Conservation (phyloP, 306 rosid genomes). For the Datisca glomerata region DNA sequence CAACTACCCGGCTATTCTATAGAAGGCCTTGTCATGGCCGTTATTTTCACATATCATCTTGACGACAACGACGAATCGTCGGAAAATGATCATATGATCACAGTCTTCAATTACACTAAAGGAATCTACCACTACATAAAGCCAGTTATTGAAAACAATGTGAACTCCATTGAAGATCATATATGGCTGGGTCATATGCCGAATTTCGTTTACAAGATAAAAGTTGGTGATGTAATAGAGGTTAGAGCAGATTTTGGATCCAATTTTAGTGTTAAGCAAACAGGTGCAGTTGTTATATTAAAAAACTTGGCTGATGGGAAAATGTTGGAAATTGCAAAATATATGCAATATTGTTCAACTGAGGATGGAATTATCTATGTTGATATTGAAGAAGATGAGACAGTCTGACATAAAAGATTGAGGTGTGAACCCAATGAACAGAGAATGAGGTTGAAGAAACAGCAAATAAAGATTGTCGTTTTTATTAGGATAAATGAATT, state of each 20-base stretch:
- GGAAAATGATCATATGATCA: not conserved
- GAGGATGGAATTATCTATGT: too few relatives aligned
- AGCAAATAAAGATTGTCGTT: too few relatives aligned
- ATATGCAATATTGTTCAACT: too few relatives aligned
- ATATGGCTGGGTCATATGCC: conserved; percentile 16
- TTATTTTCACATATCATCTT: conserved; percentile 6
- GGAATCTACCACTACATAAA: not conserved
- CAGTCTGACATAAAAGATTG: too few relatives aligned
- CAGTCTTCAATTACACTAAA: conserved; percentile 7
- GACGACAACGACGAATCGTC: not conserved
- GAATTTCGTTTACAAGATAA: conserved; percentile 3
- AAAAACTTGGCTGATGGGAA: not conserved
- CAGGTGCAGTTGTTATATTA: conserved; percentile 2
- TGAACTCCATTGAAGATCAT: conserved; percentile 6
- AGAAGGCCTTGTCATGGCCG: conserved; percentile 3
- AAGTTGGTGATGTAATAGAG: conserved; percentile 12
- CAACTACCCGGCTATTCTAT: not conserved
- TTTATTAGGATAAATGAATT: too few relatives aligned
- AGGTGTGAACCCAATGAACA: too few relatives aligned
- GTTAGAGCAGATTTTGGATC: conserved; percentile 6
- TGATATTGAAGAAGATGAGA: too few relatives aligned
- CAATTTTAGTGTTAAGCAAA: conserved; percentile 8
- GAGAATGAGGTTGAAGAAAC: too few relatives aligned
- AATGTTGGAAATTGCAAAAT: not conserved
- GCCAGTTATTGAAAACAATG: not conserved